Conservation (phyloP, 1,284 basidiomycete species). For the Rhodotorula mucilaginosa region DNA sequence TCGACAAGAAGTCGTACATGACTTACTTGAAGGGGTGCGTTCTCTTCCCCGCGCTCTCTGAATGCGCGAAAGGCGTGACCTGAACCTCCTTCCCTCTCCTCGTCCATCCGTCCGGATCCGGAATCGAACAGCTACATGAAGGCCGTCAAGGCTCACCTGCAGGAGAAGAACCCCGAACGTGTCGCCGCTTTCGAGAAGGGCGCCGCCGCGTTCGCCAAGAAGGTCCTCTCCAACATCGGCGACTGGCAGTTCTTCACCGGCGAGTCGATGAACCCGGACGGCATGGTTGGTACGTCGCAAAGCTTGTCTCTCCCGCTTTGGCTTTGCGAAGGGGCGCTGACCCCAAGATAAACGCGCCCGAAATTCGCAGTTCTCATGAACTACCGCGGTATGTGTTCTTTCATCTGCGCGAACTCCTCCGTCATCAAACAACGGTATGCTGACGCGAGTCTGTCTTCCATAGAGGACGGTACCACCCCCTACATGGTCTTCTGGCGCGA, state of each 20-base stretch:
- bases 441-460: too few species aligned
- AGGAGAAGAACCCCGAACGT: slow-evolving; percentile 61
- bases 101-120: background rate
- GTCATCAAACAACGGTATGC: too few species aligned
- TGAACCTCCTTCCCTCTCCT: background rate
- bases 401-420: too few species aligned
- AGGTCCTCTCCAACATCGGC: slow-evolving; percentile 80
- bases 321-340: too few species aligned
- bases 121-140: slow-evolving; percentile 70
- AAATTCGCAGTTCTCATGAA: slow-evolving; percentile 62
- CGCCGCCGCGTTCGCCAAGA: slow-evolving; percentile 72
- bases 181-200: slow-evolving; percentile 80
- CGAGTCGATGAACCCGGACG: slow-evolving; percentile 80
- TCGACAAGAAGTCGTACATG: slow-evolving; percentile 89
- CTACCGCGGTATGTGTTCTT: slow-evolving; percentile 47
- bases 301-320: too few species aligned
- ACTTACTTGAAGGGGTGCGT: slow-evolving; percentile 60
- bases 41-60: background rate
- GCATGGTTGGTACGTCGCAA: slow-evolving; percentile 70
- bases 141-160: slow-evolving; percentile 65
- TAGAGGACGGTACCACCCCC: slow-evolving; percentile 7
- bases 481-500: slow-evolving; percentile 38
- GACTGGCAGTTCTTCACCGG: slow-evolving; percentile 87
- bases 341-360: too few species aligned
- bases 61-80: too few species aligned